Evolutionary conservation across 148 eudicot species (phyloP).

Genomic region (Drosera capensis): DNA sequence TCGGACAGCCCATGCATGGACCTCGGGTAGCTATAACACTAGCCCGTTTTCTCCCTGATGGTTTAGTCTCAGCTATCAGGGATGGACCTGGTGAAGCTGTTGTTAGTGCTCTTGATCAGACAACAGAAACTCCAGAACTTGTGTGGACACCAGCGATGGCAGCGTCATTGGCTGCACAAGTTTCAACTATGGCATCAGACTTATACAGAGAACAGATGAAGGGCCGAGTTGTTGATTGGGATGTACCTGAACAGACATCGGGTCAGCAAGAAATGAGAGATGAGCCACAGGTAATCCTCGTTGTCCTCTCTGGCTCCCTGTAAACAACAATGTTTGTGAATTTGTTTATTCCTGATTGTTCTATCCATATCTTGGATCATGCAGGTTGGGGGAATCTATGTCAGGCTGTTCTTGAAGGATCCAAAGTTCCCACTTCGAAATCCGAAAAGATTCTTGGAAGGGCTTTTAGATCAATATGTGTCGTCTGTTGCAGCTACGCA

Average conservation of each 20-base stretch:
- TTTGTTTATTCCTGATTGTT: slow-evolving; percentile 2
- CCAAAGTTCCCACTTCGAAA: slow-evolving; percentile 94
- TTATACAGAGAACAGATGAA: slow-evolving; percentile 81
- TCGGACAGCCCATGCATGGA: slow-evolving; percentile 98
- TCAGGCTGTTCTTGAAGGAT: slow-evolving; percentile 85
- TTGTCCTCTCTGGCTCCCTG: neutral
- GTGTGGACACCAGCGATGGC: slow-evolving; percentile 99
- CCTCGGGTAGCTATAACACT: slow-evolving; percentile 94
- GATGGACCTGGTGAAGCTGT: slow-evolving; percentile 99
- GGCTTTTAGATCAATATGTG: slow-evolving; percentile 87
- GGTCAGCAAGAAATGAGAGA: slow-evolving; percentile 91
- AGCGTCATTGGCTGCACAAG: slow-evolving; percentile 82
- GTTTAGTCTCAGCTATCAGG: slow-evolving; percentile 70
- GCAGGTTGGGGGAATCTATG: slow-evolving; percentile 97
- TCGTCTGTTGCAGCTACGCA: slow-evolving; percentile 89
- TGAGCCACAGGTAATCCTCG: slow-evolving; percentile 79
- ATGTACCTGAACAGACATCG: slow-evolving; percentile 82
- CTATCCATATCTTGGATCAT: slow-evolving; percentile 7
- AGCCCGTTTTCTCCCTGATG: slow-evolving; percentile 92
- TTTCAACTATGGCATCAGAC: slow-evolving; percentile 92
- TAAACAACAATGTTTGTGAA: neutral
- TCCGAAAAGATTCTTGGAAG: slow-evolving; percentile 91
- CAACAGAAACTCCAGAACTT: slow-evolving; percentile 98
- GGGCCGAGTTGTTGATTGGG: slow-evolving; percentile 96
- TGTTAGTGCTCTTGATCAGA: slow-evolving; percentile 74